Conservation (phyloP, 345 rosid genomes). For the Citrus reticulata region DNA sequence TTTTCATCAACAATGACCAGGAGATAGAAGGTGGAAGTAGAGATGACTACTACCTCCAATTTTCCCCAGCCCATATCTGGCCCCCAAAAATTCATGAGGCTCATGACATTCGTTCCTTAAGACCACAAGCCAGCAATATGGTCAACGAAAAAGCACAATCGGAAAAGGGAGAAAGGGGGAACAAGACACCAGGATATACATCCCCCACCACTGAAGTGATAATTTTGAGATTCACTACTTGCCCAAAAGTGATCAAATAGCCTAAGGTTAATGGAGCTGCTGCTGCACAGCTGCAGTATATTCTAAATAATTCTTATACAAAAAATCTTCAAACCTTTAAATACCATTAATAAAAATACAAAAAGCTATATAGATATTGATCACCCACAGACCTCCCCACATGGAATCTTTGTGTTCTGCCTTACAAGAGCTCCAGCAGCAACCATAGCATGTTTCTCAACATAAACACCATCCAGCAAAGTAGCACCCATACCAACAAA, state of each 20-base stretch:
- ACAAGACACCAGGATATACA: not conserved
- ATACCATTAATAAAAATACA: not conserved
- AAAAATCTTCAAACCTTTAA: not conserved
- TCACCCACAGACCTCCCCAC: conserved; percentile 62
- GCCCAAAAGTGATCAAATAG: not conserved
- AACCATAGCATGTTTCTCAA: conserved; percentile 88
- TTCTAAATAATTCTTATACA: not conserved
- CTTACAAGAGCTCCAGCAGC: conserved; percentile 94
- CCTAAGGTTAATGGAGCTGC: not conserved
- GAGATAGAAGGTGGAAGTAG: not conserved
- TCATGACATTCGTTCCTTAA: not conserved
- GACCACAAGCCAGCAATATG: not conserved
- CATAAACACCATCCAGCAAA: conserved; percentile 78
- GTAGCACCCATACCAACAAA: conserved; percentile 83
- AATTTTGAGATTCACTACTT: not conserved
- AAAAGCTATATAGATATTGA: not conserved
- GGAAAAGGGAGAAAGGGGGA: not conserved
- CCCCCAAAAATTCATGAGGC: not conserved
- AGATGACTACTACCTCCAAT: not conserved
- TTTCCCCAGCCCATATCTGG: not conserved
- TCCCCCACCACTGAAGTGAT: not conserved
- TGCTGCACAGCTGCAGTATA: not conserved
- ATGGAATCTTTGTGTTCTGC: conserved; percentile 79
- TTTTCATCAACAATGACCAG: not conserved
- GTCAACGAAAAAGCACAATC: not conserved